Evolutionary conservation across 2,329 filamentous ascomycete genomes (phyloP), one percentile per base, ranked within the genome.

Genomic region (Neocucurbitaria cava): DNA sequence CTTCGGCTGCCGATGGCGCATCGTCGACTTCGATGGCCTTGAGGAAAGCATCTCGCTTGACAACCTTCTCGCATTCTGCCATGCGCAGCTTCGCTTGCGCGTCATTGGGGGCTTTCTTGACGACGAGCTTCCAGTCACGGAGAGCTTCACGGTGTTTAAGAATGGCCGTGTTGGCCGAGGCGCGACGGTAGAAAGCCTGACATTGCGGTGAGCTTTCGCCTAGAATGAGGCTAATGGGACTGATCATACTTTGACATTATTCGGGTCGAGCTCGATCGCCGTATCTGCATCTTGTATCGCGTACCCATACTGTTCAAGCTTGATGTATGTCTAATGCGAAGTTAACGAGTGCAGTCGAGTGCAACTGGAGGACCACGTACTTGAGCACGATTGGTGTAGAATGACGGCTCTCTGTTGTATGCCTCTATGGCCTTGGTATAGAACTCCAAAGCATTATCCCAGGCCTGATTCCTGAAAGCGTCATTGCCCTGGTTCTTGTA

Each of bases 401-500:
- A 98, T 0, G 93, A 90, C 6, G 93, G 90, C 71, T 98, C 90
- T 65, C 89, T 83, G 72, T 89, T 86, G 78, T 96, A 88, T 65
- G 91, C 79, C 56, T 90, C 88, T 72, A 99, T 98, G 23, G 94
- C 94, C 78, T 96, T 85, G 50, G 87, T 87, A 77, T 99, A 99
- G 64, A 88, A 87, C 1, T 93, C 88, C 60, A 96, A 84, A 7
- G 95, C 95, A 3, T 7, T 21, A 15, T 40, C 38, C 38, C 38
- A 40, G 38, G 38, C 38, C 15, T 40, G 92, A 28, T 87, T 82
- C 52, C 88, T 87, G 78, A 98, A 98, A 48, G 92, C 92, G 72
- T 93, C 90, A 79, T 99, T 99, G 75, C 95, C 95, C 77, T 96
- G 85, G 77, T 96, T 89, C 82, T 99, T 99, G 67, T 96, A 82